A percentile compares a stretch with the other conserved stretches of the same genome.
Evolutionary conservation across 345 rosid genomes (phyloP).

Genomic region (Pistacia vera): DNA sequence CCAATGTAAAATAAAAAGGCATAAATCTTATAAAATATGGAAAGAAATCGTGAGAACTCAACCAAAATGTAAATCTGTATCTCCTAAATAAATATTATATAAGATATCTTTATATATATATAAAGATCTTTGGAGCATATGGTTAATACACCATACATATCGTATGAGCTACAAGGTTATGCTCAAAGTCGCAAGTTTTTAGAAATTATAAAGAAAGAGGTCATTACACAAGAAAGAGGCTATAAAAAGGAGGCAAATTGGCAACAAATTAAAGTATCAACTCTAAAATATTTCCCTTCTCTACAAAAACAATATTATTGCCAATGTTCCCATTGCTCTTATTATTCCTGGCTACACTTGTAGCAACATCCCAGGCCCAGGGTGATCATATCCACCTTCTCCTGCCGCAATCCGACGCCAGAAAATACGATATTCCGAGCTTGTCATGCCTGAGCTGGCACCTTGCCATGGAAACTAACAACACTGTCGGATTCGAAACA

Average conservation of each 20-base stretch:
- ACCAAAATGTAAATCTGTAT: too few species aligned
- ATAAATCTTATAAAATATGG: too few species aligned
- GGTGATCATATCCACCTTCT: constrained; percentile 33
- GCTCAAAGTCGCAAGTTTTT: too few species aligned
- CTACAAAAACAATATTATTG: background rate
- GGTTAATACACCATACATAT: too few species aligned
- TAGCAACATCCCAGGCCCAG: constrained; percentile 11
- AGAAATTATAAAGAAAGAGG: too few species aligned
- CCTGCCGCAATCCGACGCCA: constrained; percentile 36
- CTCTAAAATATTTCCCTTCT: too few species aligned
- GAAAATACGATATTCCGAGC: constrained; percentile 19
- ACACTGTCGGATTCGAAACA: constrained; percentile 42
- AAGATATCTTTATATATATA: too few species aligned
- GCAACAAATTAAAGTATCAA: background rate
- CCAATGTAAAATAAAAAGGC: too few species aligned
- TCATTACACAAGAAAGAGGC: background rate
- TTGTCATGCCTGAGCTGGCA: constrained; percentile 62
- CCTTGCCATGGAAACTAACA: constrained; percentile 62
- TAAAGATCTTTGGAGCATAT: too few species aligned
- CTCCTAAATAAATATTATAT: too few species aligned
- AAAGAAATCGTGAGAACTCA: too few species aligned
- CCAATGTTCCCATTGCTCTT: background rate
- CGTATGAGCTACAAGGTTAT: too few species aligned
- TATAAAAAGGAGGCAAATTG: background rate
- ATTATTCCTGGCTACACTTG: constrained; percentile 9